Conservation (phyloP, 495 filamentous ascomycete species). For the Hypoxylon subgilvum region DNA sequence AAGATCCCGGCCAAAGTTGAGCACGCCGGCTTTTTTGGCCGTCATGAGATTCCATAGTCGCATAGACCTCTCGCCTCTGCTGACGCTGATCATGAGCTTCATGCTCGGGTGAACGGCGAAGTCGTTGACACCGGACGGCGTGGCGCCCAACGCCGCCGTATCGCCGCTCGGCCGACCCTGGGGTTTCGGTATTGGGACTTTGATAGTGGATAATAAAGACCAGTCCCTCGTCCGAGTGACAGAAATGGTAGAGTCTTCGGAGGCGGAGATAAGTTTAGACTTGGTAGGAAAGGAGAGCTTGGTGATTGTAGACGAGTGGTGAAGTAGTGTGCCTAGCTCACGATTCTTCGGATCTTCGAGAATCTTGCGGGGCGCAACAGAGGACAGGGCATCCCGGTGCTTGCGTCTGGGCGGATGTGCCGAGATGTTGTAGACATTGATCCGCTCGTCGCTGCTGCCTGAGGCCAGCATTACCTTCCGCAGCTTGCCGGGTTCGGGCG, state of each 20-base stretch:
- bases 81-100: conserved; percentile 93
- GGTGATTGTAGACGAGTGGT: conserved; percentile 82
- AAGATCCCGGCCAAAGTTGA: conserved; percentile 76
- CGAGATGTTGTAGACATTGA: conserved; percentile 92
- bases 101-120: conserved; percentile 94
- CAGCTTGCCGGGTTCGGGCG: conserved; percentile 57
- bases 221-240: conserved; percentile 88
- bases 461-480: conserved; percentile 86
- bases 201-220: conserved; percentile 86
- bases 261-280: conserved; percentile 81
- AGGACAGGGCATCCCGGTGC: conserved; percentile 58
- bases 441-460: conserved; percentile 87
- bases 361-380: conserved; percentile 69
- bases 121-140: conserved; percentile 90
- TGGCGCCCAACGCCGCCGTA: conserved; percentile 80
- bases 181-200: conserved; percentile 83
- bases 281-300: conserved; percentile 81
- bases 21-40: conserved; percentile 89
- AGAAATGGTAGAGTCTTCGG: conserved; percentile 86
- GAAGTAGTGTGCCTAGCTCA: conserved; percentile 82
- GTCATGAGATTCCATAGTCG: conserved; percentile 96
- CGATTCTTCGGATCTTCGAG: conserved; percentile 84
- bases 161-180: conserved; percentile 86
- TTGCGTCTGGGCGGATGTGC: conserved; percentile 65
- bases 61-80: conserved; percentile 87